Evolutionary conservation across 2,329 filamentous ascomycete genomes (phyloP), one percentile per base, ranked within the genome.

Genomic region (Hymenoscyphus salicellus): DNA sequence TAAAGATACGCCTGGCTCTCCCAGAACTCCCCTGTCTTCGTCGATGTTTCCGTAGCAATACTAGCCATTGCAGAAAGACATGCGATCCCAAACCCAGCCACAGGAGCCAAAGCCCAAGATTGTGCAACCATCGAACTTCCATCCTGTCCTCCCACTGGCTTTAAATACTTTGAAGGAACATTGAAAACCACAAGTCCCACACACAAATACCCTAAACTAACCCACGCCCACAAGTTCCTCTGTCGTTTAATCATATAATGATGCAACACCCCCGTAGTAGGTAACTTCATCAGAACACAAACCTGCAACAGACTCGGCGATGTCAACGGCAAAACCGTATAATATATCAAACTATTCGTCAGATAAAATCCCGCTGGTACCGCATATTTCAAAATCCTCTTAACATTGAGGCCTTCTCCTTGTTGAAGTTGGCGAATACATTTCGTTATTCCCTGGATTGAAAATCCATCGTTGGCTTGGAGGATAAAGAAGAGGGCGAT

Each of bases 1-100:
- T 71, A 71, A 5, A 71, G 63, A 58, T 61, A 68, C 3, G 65
- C 49, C 49, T 70, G 66, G 1, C 65, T 66, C 46, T 68, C 67
- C 70, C 70, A 71, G 20, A 71, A 72, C 1, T 63, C 62, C 1
- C 69, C 69, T 5, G n/a, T 46, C n/a, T 72, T 72, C 7, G 70
- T 71, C 5, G 66, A 63, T 16, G 65, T 69, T 28, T 72, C 70
- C 11, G 63, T 68, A 20, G 58, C 61, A 43, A 72, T 70, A 33
- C 66, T 70, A 1, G 70, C 70, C 5, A 70, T 60, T 14, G 69
- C 70, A 26, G 66, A 69, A 14, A 68, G 57, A 26, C 65, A 64
- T 1, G 69, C 69, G 20, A 72, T 71, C 1, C 63, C 63, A 5
- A 70, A 56, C 0, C 70, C 70, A 17, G 66, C 69, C 17, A 68